phyloP scores from a whole-genome alignment of 495 filamentous ascomycete genomes.

The Penicillium nucicola region DNA sequence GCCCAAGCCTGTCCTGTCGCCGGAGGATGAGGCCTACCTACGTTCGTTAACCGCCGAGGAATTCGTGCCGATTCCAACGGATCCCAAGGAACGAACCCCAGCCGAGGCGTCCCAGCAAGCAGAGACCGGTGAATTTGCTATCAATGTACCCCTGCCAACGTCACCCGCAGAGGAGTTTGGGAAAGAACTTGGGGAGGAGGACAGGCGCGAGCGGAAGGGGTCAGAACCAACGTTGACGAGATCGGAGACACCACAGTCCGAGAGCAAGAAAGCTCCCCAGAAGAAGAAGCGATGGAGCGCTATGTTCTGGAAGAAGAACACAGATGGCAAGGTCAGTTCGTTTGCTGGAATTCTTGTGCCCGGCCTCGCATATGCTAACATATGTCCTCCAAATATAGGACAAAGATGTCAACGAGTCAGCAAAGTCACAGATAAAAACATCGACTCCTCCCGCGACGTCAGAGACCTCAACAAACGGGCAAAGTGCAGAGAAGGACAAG shows the following conservation, averaged over 20 bases:
- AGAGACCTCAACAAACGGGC: slow-evolving; percentile 20
- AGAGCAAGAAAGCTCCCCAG: slow-evolving; percentile 19
- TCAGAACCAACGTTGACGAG: slow-evolving; percentile 17
- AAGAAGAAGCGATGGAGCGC: slow-evolving; percentile 47
- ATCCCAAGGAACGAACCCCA: slow-evolving; percentile 1
- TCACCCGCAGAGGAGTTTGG: slow-evolving; percentile 38
- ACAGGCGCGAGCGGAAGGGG: slow-evolving; percentile 20
- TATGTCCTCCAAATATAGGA: neutral
- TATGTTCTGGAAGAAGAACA: slow-evolving; percentile 39
- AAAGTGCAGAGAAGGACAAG: slow-evolving; percentile 56
- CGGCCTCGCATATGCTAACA: slow-evolving; percentile 4
- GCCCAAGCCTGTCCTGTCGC: slow-evolving; percentile 48
- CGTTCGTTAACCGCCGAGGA: slow-evolving; percentile 42
- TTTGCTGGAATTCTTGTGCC: neutral
- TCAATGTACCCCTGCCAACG: slow-evolving; percentile 35
- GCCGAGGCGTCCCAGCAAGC: slow-evolving; percentile 4
- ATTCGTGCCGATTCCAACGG: slow-evolving; percentile 3
- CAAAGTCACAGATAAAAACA: slow-evolving; percentile 4
- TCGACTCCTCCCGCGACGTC: slow-evolving; percentile 4
- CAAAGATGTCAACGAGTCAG: neutral
- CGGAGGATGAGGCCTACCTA: slow-evolving; percentile 56
- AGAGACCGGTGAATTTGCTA: slow-evolving; percentile 20
- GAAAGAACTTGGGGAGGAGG: slow-evolving; percentile 35
- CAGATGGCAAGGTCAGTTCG: slow-evolving; percentile 37
- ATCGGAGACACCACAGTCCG: slow-evolving; percentile 15